Base-by-base conservation (phyloP, 306 rosid genomes). In the Luffa aegyptiaca region DNA sequence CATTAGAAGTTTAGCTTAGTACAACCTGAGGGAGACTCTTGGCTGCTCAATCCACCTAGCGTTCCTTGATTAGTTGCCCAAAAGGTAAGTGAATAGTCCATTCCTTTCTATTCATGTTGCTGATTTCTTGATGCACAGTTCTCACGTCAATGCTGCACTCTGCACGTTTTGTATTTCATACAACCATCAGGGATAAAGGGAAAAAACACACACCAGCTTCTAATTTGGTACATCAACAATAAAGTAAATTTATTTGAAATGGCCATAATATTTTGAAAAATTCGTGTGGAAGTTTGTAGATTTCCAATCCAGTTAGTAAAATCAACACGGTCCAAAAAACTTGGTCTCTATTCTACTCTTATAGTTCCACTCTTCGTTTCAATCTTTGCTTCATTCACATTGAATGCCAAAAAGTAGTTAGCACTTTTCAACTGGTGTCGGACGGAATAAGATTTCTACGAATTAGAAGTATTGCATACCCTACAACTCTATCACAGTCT, bases 401-500 rank as follows among this genome's bases (percentile, higher is more conserved):
- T 33, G 70, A 21, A n/a, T 56, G 20, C 33, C 62, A n/a, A 33
- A 6, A 65, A 63, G 26, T 65, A 39, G 41, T 18, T 14, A 39
- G 45, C 44, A 36, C 39, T 66, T 66, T 41, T n/a, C 56, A 70
- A 11, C 0, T 37, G 51, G 39, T 63, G 18, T 66, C 12, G 13
- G 42, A 10, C 41, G 44, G 11, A 14, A 8, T 8, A 9, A 72
- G 4, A 21, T 5, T n/a, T 10, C 31, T 14, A 71, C 20, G 56
- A 26, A 26, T 8, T 44, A 20, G 26, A 72, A 26, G 78, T 21
- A 49, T 75, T 51, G 56, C 56, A 53, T 75, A 56, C 63, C 65
- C 74, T 68, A 68, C 51, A 39, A 39, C 33, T 78, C 72, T 77
- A 76, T 87, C 88, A 92, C 83, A 79, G 82, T 62, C 86, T 84